These are phyloP conservation scores for Microbotryum silenes-acaulis DNA, from an alignment of 1,284 basidiomycete genomes.

Conservation along the genomic window DNA sequence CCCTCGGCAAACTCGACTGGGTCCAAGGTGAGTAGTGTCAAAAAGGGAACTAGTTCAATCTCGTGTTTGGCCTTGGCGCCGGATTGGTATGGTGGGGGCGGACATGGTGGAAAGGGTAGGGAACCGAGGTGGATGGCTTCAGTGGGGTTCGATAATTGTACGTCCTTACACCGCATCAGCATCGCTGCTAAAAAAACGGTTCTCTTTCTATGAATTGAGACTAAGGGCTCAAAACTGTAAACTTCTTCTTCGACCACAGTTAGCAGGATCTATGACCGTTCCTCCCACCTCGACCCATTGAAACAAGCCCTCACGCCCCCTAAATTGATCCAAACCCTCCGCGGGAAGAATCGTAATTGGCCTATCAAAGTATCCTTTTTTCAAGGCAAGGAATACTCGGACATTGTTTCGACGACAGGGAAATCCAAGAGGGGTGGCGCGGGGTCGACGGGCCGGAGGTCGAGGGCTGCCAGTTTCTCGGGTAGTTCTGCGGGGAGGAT, in stretches of 20 bases:
- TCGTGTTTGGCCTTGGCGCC: conserved; percentile 3
- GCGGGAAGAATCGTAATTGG: conserved; percentile 16
- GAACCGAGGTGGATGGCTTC: conserved; percentile 13
- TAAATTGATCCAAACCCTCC: conserved; percentile 10
- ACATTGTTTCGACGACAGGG: neutral
- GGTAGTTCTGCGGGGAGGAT: neutral
- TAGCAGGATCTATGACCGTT: conserved; percentile 5
- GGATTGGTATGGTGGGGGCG: neutral
- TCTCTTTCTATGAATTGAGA: neutral
- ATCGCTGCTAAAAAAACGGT: too few relatives aligned
- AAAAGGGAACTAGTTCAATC: conserved; percentile 3
- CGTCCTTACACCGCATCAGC: neutral
- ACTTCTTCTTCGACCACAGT: neutral
- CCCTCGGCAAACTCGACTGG: neutral
- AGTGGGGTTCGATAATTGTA: conserved; percentile 13
- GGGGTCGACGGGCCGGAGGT: neutral
- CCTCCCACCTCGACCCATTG: neutral
- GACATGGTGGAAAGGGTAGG: neutral
- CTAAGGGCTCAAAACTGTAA: too few relatives aligned
- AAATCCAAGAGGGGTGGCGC: neutral
- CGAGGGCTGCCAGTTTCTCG: neutral
- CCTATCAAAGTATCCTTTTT: conserved; percentile 12
- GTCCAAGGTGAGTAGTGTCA: neutral
- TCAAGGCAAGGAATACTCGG: conserved; percentile 7
- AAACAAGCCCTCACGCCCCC: neutral